A percentile compares a stretch with the other conserved stretches of the same genome.
These are phyloP conservation scores for Suillus plorans DNA, from an alignment of 768 basidiomycete genomes.

Conservation along the genomic window DNA sequence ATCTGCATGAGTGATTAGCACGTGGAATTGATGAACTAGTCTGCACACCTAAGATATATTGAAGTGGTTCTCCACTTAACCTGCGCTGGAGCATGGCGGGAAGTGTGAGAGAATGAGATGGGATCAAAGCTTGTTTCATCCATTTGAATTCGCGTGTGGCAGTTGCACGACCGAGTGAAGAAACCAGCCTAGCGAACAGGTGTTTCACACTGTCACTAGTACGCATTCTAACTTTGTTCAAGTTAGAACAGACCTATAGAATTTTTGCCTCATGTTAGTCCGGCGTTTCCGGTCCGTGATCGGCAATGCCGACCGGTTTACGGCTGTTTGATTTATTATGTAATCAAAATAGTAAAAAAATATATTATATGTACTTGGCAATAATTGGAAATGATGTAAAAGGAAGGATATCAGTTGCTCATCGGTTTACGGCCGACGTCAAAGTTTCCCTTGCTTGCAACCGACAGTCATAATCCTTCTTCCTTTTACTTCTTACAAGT, in stretches of 20 bases:
- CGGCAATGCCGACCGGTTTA: constrained; percentile 5
- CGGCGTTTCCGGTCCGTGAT: background rate
- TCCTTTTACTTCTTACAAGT: background rate
- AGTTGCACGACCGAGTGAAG: constrained; percentile 31
- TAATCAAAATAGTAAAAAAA: constrained; percentile 6
- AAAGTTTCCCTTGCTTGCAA: constrained; percentile 11
- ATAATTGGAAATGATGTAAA: constrained; percentile 12
- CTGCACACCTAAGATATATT: constrained; percentile 81
- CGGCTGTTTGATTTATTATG: constrained; percentile 6
- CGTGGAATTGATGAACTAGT: background rate
- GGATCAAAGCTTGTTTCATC: constrained; percentile 39
- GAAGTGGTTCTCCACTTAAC: constrained; percentile 72
- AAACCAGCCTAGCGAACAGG: constrained; percentile 31
- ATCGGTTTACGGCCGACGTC: constrained; percentile 22
- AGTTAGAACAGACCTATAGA: constrained; percentile 8
- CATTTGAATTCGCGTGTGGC: constrained; percentile 48
- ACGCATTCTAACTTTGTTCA: constrained; percentile 9
- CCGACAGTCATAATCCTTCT: background rate
- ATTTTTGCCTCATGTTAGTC: constrained; percentile 10
- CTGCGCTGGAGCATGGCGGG: constrained; percentile 57
- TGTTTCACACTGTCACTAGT: constrained; percentile 10
- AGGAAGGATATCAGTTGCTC: constrained; percentile 9
- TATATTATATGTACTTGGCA: background rate
- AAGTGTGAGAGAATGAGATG: constrained; percentile 27
- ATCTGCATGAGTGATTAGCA: background rate